Evolutionary conservation across 2,329 filamentous ascomycete species (phyloP).

Genomic region (Stromatinia cepivora): DNA sequence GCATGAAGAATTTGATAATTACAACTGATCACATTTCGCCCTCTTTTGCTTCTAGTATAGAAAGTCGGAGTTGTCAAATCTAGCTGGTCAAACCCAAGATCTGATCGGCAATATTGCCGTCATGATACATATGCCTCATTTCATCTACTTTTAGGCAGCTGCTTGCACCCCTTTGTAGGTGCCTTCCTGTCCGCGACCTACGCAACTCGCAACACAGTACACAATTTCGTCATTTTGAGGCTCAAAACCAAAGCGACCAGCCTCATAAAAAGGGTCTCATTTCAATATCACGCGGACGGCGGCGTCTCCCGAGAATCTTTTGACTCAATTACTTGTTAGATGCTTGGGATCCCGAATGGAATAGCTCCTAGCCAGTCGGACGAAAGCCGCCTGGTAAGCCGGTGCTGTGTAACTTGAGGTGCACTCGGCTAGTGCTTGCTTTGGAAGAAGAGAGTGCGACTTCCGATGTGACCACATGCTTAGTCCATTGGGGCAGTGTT

Average conservation of each 20-base stretch:
- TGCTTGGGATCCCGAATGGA: no score
- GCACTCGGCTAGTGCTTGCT: background rate
- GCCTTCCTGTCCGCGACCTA: background rate
- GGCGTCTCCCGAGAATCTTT: background rate
- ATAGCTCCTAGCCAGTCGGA: background rate
- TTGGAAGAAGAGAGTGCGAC: background rate
- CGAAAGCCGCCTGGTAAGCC: background rate
- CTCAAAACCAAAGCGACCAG: background rate
- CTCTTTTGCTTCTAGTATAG: background rate
- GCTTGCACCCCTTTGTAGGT: background rate
- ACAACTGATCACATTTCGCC: background rate
- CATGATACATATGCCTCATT: background rate
- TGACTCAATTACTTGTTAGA: background rate
- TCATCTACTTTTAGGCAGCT: background rate
- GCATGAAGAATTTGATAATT: constrained; percentile 20
- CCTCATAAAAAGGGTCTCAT: background rate
- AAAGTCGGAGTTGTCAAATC: background rate
- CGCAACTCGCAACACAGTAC: background rate
- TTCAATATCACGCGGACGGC: background rate
- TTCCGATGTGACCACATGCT: background rate
- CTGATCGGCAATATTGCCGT: background rate
- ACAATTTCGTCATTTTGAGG: background rate
- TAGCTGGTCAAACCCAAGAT: background rate
- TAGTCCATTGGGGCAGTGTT: background rate
- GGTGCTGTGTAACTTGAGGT: constrained; percentile 3